Evolutionary conservation across 495 filamentous ascomycete species (phyloP), one percentile per base, ranked within the genome.

Genomic region (Aspergillus wentii): DNA sequence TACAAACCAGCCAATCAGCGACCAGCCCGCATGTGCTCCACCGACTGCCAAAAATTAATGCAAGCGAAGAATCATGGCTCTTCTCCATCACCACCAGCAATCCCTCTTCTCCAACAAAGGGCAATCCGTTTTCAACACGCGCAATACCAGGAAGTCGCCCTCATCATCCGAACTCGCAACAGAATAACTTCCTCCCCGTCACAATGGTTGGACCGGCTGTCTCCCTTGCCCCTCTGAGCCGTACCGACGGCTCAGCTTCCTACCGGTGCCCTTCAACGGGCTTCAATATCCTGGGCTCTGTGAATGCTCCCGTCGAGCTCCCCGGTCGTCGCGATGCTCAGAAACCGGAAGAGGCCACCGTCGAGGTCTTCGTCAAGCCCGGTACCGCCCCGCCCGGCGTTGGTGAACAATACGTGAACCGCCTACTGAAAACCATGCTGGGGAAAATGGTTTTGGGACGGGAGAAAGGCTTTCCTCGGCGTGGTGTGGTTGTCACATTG

Each of bases 251-350:
- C 34, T 97, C 92, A 35, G 88, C 88, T 7, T 85, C 77, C 20
- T 91, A 88, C 56, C 78, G 82, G 11, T 72, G 66, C 29, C 65
- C 60, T 7, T 71, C 76, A 40, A 82, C 83, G 31, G 86, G 86
- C 22, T 94, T 85, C 59, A 81, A 79, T 34, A 74, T 97, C 44
- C 76, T 92, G 32, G 86, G 82, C 36, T 80, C 86, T 9, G 88
- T 94, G 43, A 95, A 91, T 57, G 92, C 87, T 0, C 92, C 92
- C n/a, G 74, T 96, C 47, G 91, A 96, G 62, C 87, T 90, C 14
- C 65, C 65, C 17, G 80, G 77, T 45, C 80, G 88, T 47, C 76
- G 86, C 46, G 91, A 95, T 51, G 64, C 65, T 17, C 83, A 95
- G 48, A 77, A 87, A 37, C 83, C 92, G 11, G 86, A 94, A 61